These are phyloP conservation scores for Pseudogymnoascus sp. DNA, from an alignment of 2,329 filamentous ascomycete genomes.

Conservation along the genomic window DNA sequence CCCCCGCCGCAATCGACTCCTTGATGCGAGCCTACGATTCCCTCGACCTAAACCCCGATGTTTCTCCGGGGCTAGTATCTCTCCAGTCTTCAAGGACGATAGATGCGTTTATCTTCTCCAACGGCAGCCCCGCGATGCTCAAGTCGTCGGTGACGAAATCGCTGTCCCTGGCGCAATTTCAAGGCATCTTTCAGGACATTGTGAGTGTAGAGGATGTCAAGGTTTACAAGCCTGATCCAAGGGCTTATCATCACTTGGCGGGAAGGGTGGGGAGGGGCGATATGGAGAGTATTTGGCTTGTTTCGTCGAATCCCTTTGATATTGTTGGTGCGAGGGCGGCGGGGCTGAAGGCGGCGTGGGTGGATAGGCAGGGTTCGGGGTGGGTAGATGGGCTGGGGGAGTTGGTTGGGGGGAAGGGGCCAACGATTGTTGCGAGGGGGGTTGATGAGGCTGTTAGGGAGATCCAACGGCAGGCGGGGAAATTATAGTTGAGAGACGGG, in stretches of 20 bases:
- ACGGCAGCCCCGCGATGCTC: constrained; percentile 58
- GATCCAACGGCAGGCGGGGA: constrained; percentile 26
- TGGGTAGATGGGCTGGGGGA: constrained; percentile 57
- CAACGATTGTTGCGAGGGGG: constrained; percentile 44
- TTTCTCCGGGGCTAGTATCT: constrained; percentile 41
- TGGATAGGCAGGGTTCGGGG: constrained; percentile 51
- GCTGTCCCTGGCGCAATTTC: constrained; percentile 50
- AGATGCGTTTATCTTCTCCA: constrained; percentile 58
- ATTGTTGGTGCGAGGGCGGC: constrained; percentile 52
- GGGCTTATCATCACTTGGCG: constrained; percentile 10
- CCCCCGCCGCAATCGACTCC: constrained; percentile 33
- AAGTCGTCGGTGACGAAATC: constrained; percentile 49
- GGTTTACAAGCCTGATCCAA: constrained; percentile 57
- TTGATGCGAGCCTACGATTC: constrained; percentile 58
- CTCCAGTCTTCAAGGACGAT: constrained; percentile 35
- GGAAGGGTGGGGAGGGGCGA: constrained; percentile 25
- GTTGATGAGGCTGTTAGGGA: constrained; percentile 47
- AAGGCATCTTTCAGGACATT: constrained; percentile 46
- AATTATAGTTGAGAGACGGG: constrained; percentile 2
- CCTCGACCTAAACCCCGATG: constrained; percentile 57
- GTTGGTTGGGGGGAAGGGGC: constrained; percentile 34
- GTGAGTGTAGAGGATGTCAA: constrained; percentile 52
- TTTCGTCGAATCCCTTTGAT: constrained; percentile 68
- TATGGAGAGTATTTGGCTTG: constrained; percentile 50
- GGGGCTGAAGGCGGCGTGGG: constrained; percentile 57